Conservation (phyloP, 371 early-diverging fungal species). For the Lichtheimia ornata region DNA sequence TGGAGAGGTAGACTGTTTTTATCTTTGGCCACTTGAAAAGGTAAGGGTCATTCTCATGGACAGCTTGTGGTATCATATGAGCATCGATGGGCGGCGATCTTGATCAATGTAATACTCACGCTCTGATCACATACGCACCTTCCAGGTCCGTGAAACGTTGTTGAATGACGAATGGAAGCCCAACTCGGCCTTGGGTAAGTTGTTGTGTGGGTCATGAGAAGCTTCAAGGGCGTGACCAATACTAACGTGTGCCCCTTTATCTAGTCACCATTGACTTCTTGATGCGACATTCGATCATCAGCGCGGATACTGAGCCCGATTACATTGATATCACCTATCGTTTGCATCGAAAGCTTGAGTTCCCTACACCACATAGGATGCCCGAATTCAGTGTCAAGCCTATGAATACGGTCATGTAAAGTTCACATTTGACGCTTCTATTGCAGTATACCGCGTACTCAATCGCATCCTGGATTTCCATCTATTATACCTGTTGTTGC, state of each 20-base stretch:
- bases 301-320: constrained; percentile 80
- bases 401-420: too few relatives aligned
- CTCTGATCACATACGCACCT: too few relatives aligned
- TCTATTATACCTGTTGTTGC: too few relatives aligned
- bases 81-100: constrained; percentile 27
- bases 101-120: too few relatives aligned
- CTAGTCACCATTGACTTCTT: constrained; percentile 82
- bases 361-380: constrained; percentile 58
- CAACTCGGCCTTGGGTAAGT: constrained; percentile 65
- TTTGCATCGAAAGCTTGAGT: constrained; percentile 67
- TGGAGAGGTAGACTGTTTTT: constrained; percentile 89
- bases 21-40: constrained; percentile 72
- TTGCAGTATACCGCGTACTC: too few relatives aligned
- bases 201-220: neutral
- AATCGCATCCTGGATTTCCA: too few relatives aligned
- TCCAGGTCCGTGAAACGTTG: constrained; percentile 40
- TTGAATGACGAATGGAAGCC: constrained; percentile 79
- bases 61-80: constrained; percentile 1
- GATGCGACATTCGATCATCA: constrained; percentile 74
- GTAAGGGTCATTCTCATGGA: constrained; percentile 25
- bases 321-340: constrained; percentile 69
- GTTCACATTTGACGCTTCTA: too few relatives aligned
- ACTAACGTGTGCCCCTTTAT: neutral
- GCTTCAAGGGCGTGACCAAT: neutral
- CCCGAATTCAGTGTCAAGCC: too few relatives aligned